These are phyloP conservation scores for Cryptosporidium parvum DNA, from an alignment of 169 alveolate species.

Conservation along the genomic window DNA sequence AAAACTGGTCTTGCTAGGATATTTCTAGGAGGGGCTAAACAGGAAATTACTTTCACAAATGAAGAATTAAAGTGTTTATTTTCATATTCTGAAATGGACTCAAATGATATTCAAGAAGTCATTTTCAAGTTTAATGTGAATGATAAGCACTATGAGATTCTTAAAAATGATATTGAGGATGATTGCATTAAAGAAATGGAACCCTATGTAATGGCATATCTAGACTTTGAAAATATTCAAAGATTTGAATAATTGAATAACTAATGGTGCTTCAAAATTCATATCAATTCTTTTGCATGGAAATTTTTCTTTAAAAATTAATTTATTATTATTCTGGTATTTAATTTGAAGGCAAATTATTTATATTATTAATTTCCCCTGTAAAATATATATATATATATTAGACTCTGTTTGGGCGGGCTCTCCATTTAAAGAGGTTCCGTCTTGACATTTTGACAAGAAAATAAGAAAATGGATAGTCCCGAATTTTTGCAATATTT, in stretches of 20 bases:
- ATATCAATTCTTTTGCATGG: background rate
- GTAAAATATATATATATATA: too few species aligned
- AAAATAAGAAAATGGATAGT: conserved; percentile 64
- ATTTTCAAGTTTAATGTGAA: conserved; percentile 7
- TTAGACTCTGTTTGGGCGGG: conserved; percentile 35
- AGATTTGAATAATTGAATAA: background rate
- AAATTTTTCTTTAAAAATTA: background rate
- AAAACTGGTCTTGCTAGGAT: conserved; percentile 50
- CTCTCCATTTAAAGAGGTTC: conserved; percentile 15
- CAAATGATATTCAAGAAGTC: conserved; percentile 20
- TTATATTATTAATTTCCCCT: background rate
- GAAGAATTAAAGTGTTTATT: conserved; percentile 46
- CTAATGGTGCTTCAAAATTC: background rate
- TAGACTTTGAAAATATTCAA: conserved; percentile 67
- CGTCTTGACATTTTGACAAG: conserved; percentile 66
- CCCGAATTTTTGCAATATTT: conserved; percentile 73
- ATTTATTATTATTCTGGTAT: background rate
- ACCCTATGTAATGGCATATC: conserved; percentile 54
- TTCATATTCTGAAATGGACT: conserved; percentile 30
- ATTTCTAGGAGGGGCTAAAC: conserved; percentile 41
- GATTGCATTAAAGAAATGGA: conserved; percentile 22
- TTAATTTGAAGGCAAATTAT: conserved; percentile 7
- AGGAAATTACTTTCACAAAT: conserved; percentile 22
- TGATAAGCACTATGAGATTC: conserved; percentile 7
- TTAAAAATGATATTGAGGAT: conserved; percentile 3